Percentiles rank a stretch among this genome's conserved stretches.
These are phyloP conservation scores for Galerina marginata DNA, from an alignment of 768 basidiomycete genomes.

Conservation along the genomic window DNA sequence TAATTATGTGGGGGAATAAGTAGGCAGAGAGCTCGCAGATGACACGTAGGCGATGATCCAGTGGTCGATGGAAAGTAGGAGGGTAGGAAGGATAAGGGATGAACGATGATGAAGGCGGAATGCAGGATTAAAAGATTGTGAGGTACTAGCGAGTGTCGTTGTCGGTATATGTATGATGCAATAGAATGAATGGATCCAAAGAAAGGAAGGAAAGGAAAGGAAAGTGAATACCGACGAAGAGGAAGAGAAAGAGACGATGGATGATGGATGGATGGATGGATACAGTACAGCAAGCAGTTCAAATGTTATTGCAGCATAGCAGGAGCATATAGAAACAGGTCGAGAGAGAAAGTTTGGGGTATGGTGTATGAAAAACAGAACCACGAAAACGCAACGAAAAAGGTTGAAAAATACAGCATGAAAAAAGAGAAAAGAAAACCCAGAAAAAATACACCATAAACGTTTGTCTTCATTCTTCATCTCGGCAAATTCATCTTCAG, in stretches of 20 bases:
- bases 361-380: background rate
- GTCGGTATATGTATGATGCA: too few relatives aligned
- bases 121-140: too few relatives aligned
- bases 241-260: background rate
- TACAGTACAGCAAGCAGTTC: slow-evolving; percentile 3
- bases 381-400: background rate
- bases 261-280: background rate
- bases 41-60: too few relatives aligned
- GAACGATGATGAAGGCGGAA: too few relatives aligned
- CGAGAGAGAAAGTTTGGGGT: background rate
- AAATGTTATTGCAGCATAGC: slow-evolving; percentile 2
- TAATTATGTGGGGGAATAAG: too few relatives aligned
- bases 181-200: background rate
- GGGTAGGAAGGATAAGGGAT: too few relatives aligned
- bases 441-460: background rate
- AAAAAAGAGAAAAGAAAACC: slow-evolving; percentile 9
- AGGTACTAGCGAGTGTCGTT: too few relatives aligned
- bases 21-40: too few relatives aligned
- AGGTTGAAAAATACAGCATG: slow-evolving; percentile 3
- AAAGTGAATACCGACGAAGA: background rate
- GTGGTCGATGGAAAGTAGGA: too few relatives aligned
- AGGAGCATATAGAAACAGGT: slow-evolving; percentile 8
- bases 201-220: background rate
- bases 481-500: background rate
- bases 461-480: background rate